phyloP scores from a whole-genome alignment of 495 filamentous ascomycete species.

The Aspergillus olivimuriae region DNA sequence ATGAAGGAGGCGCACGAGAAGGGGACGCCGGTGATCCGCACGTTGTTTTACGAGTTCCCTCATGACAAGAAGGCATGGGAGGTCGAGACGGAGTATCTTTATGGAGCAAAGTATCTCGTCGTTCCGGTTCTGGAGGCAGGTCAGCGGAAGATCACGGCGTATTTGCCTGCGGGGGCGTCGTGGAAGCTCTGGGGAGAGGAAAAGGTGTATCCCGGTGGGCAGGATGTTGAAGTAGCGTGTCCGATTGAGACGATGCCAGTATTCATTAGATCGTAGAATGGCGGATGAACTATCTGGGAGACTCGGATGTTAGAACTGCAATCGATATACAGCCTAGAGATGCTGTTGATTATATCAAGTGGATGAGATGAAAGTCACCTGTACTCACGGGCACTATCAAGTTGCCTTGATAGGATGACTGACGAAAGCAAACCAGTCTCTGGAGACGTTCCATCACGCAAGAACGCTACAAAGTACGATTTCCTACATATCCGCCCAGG shows the following conservation, averaged over 20 bases:
- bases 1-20: slow-evolving; percentile 51
- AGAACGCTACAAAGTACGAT: too few species aligned
- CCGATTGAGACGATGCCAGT: slow-evolving; percentile 48
- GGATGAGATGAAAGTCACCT: too few species aligned
- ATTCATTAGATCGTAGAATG: slow-evolving; percentile 19
- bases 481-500: too few species aligned
- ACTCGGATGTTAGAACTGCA: too few species aligned
- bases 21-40: slow-evolving; percentile 49
- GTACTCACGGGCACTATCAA: too few species aligned
- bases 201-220: slow-evolving; percentile 26
- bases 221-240: slow-evolving; percentile 34
- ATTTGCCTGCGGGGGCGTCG: slow-evolving; percentile 38
- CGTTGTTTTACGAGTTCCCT: slow-evolving; percentile 53
- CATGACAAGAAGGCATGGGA: slow-evolving; percentile 42
- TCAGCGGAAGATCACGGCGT: slow-evolving; percentile 34
- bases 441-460: too few species aligned
- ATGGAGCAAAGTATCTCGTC: slow-evolving; percentile 46
- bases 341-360: too few species aligned
- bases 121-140: slow-evolving; percentile 41
- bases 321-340: too few species aligned
- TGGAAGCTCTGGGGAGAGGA: slow-evolving; percentile 36
- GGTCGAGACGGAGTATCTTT: slow-evolving; percentile 49
- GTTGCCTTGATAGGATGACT: too few species aligned
- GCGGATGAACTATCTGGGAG: too few species aligned
- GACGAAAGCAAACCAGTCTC: too few species aligned